Base-by-base conservation (phyloP, 2,329 filamentous ascomycete genomes). In the Verticillium nonalfalfae region DNA sequence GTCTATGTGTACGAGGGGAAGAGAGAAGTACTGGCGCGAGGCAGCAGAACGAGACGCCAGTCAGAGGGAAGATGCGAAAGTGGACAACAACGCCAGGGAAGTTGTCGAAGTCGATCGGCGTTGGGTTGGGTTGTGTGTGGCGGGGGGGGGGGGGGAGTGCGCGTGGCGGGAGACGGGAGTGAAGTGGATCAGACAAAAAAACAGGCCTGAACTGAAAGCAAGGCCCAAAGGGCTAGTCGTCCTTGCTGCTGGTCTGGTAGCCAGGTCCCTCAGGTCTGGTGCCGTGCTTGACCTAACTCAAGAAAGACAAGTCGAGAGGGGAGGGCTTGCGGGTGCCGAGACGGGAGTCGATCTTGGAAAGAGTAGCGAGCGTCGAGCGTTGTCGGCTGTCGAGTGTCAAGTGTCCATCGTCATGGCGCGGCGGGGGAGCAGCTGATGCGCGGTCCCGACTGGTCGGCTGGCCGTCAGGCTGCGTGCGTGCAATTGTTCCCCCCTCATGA, bases 121-220 rank as follows among this genome's bases (percentile, higher is more conserved):
- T 50, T 50, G 40, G 40, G 39, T n/a, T 40, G 39, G 39, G 40
- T 50, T 50, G 40, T 36, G 7, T 9, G 5, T 36, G 35, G 35
- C 35, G 34, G 34, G 34, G 34, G 34, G 5, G 40, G 7, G n/a
- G 40, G 40, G 40, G 18, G 62, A 59, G 58, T 58, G 14, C 3
- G 57, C 4, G 35, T 60, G 60, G 61, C 31, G 57, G 45, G 7
- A 57, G 40, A 50, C n/a, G 60, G 38, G 58, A 40, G 35, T 38
- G 18, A 26, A 57, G 58, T 36, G 31, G 26, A 54, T 35, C 31
- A n/a, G 38, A 36, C 39, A 54, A 60, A 60, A 58, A 59, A 60
- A 18, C 50, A 59, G 56, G 56, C 50, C n/a, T n/a, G n/a, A n/a
- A n/a, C 60, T 59, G 50, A 59, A 58, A 65, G 58, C 31, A 63